Evolutionary conservation across 257 asterid species (phyloP).

Genomic region (Avicennia marina): DNA sequence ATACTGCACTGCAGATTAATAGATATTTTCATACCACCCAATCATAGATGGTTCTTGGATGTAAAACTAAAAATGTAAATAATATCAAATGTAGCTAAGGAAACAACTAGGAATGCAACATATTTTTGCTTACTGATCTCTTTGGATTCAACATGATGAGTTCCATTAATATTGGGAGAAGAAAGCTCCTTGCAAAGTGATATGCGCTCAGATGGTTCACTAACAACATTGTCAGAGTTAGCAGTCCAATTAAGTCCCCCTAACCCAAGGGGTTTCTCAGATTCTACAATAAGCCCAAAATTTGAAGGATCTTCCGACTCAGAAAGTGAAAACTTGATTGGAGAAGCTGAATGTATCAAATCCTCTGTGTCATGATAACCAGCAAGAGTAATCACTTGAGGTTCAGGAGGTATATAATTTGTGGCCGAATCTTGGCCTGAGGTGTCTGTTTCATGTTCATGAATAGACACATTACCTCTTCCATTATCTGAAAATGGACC

Average conservation of each 20-base stretch:
- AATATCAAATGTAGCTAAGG: not conserved
- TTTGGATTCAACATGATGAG: slow-evolving; percentile 23
- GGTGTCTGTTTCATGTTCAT: slow-evolving; percentile 25
- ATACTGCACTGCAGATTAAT: not conserved
- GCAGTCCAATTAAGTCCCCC: slow-evolving; percentile 40
- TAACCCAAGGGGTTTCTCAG: slow-evolving; percentile 26
- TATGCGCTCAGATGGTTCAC: slow-evolving; percentile 25
- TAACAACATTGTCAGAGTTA: slow-evolving; percentile 19
- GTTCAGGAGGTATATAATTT: slow-evolving; percentile 8
- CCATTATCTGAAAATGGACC: slow-evolving; percentile 21
- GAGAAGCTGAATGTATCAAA: slow-evolving; percentile 31
- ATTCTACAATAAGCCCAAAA: slow-evolving; percentile 19
- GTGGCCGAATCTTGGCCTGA: slow-evolving; percentile 14
- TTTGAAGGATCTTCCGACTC: slow-evolving; percentile 25
- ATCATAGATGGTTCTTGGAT: not conserved
- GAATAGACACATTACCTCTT: slow-evolving; percentile 9
- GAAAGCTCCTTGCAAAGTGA: slow-evolving; percentile 24
- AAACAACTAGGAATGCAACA: slow-evolving; percentile 3
- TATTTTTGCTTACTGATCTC: slow-evolving; percentile 39
- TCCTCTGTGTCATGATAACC: slow-evolving; percentile 29
- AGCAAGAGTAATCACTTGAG: slow-evolving; percentile 16
- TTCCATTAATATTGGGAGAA: slow-evolving; percentile 20
- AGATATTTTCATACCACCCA: not conserved
- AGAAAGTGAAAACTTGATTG: slow-evolving; percentile 18
- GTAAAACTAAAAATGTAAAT: not conserved